Conservation (phyloP, 1,284 basidiomycete genomes). For the Inonotus hispidus region DNA sequence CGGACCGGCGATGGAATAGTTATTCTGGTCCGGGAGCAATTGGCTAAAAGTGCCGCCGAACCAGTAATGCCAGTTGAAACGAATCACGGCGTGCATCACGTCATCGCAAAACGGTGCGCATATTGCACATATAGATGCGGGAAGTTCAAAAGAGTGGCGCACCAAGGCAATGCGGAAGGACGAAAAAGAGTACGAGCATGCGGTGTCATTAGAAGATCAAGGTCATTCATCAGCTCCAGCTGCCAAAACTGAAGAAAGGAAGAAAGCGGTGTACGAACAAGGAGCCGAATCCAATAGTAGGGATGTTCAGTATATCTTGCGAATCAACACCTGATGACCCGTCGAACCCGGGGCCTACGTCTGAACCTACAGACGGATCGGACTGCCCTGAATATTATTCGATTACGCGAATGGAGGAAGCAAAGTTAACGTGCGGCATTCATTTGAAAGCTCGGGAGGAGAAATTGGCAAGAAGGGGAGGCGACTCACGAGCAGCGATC, state of each 20-base stretch:
- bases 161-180: background rate
- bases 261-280: slow-evolving; percentile 29
- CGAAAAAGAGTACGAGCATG: background rate
- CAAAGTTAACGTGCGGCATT: background rate
- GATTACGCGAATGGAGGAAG: background rate
- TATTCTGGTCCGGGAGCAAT: slow-evolving; percentile 62
- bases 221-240: slow-evolving; percentile 6
- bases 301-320: slow-evolving; percentile 56
- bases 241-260: background rate
- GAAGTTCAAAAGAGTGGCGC: background rate
- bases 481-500: slow-evolving; percentile 43
- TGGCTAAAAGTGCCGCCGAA: slow-evolving; percentile 29
- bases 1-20: slow-evolving; percentile 33
- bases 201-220: background rate
- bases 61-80: background rate
- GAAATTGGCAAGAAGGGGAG: background rate
- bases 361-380: slow-evolving; percentile 11
- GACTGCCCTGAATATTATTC: slow-evolving; percentile 16
- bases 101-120: background rate
- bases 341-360: slow-evolving; percentile 46
- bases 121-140: background rate
- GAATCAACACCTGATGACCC: slow-evolving; percentile 62
- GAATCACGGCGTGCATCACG: no score
- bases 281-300: slow-evolving; percentile 48
- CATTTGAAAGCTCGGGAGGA: background rate